phyloP scores from a whole-genome alignment of 345 rosid species.

The Eucalyptus sp. region DNA sequence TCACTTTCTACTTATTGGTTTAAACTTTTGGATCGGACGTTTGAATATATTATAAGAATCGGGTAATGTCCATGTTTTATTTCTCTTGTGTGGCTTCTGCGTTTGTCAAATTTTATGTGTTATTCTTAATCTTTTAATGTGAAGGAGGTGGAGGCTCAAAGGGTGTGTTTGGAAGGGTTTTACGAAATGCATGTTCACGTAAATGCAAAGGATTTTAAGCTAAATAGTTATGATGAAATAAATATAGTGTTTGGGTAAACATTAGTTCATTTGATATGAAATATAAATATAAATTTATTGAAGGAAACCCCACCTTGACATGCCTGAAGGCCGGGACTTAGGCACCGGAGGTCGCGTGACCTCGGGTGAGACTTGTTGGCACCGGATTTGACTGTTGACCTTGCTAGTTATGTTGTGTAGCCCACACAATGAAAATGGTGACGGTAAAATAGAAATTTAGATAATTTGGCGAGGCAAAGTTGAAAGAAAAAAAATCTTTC shows the following conservation, averaged over 20 bases:
- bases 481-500: not conserved
- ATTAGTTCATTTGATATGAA: not conserved
- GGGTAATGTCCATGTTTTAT: not conserved
- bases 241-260: not conserved
- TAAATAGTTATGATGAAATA: not conserved
- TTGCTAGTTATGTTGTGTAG: not conserved
- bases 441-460: too few species aligned
- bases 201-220: not conserved
- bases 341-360: not conserved
- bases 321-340: not conserved
- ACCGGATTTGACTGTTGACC: not conserved
- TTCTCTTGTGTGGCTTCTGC: accelerated
- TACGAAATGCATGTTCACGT: accelerated
- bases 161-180: not conserved
- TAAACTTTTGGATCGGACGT: accelerated
- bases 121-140: accelerated
- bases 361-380: accelerated
- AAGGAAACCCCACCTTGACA: not conserved
- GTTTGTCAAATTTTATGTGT: accelerated
- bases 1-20: accelerated
- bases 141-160: not conserved
- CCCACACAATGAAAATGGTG: not conserved
- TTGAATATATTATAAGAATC: accelerated
- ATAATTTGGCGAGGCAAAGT: too few species aligned
- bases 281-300: not conserved